A percentile compares a stretch with the other conserved stretches of the same genome.
Conservation (phyloP, 1,284 basidiomycete species). For the Inonotus obliquus region DNA sequence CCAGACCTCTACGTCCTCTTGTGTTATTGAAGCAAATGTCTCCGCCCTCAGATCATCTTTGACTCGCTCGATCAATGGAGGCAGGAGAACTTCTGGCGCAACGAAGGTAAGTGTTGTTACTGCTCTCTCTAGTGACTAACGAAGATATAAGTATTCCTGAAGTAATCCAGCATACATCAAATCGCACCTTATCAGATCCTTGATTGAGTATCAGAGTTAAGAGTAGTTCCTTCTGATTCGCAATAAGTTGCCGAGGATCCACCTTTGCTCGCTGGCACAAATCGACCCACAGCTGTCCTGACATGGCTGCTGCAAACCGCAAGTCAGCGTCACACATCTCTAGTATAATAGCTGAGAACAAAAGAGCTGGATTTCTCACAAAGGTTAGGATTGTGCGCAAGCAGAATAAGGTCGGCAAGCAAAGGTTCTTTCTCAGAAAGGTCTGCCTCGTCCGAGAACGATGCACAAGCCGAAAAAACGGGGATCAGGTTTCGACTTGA, state of each 20-base stretch:
- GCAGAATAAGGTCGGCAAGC: conserved; percentile 54
- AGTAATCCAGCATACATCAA: neutral
- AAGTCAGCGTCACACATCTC: conserved; percentile 2
- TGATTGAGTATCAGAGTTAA: conserved; percentile 43
- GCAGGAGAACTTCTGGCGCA: conserved; percentile 62
- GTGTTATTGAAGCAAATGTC: conserved; percentile 57
- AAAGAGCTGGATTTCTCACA: conserved; percentile 35
- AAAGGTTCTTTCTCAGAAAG: conserved; percentile 36
- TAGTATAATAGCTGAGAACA: conserved; percentile 33
- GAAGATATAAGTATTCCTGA: neutral
- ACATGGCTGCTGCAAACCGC: conserved; percentile 39
- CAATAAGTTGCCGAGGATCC: conserved; percentile 65
- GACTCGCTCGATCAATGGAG: conserved; percentile 66
- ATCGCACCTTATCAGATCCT: conserved; percentile 39
- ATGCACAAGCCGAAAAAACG: conserved; percentile 46
- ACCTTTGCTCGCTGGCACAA: conserved; percentile 62
- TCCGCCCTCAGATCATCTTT: conserved; percentile 56
- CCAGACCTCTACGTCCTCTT: conserved; percentile 81
- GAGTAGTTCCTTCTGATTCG: conserved; percentile 44
- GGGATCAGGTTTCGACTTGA: conserved; percentile 36
- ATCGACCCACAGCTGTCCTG: conserved; percentile 79
- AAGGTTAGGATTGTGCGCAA: conserved; percentile 72
- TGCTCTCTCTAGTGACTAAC: conserved; percentile 67
- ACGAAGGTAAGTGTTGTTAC: conserved; percentile 78
- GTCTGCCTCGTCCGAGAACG: conserved; percentile 39